Percentiles rank a stretch among this genome's conserved stretches.
Conservation (phyloP, 331 rosid genomes). For the Saraca asoca region DNA sequence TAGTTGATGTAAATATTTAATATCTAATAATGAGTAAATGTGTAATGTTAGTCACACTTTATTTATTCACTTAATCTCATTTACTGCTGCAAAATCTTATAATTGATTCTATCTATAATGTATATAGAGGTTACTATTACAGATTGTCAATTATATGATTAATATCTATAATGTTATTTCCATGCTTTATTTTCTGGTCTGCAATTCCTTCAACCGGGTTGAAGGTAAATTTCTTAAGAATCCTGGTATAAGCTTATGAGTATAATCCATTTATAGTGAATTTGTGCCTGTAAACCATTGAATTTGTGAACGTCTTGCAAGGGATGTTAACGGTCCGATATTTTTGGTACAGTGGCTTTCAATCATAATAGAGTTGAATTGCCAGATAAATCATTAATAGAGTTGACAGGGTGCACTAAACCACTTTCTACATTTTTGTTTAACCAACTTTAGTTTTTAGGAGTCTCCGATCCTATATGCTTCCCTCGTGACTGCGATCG, state of each 20-base stretch:
- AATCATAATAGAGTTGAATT: too few relatives aligned
- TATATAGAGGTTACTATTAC: background rate
- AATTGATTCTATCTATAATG: too few relatives aligned
- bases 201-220: background rate
- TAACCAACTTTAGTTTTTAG: background rate
- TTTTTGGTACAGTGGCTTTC: background rate
- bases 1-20: background rate
- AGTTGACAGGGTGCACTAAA: background rate
- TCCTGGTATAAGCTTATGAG: background rate
- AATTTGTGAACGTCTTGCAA: background rate
- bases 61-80: too few relatives aligned
- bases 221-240: background rate
- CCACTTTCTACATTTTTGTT: background rate
- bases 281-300: constrained; percentile 3
- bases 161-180: background rate
- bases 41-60: too few relatives aligned
- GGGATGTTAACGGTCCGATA: background rate
- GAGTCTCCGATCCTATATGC: background rate
- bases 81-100: too few relatives aligned
- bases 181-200: background rate
- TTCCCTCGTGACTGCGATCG: constrained; percentile 4
- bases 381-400: too few relatives aligned
- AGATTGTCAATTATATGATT: background rate
- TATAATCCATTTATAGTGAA: constrained; percentile 1
- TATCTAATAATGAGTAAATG: background rate